Conservation (phyloP, 768 basidiomycete genomes). For the Sistotremastrum suecicum region DNA sequence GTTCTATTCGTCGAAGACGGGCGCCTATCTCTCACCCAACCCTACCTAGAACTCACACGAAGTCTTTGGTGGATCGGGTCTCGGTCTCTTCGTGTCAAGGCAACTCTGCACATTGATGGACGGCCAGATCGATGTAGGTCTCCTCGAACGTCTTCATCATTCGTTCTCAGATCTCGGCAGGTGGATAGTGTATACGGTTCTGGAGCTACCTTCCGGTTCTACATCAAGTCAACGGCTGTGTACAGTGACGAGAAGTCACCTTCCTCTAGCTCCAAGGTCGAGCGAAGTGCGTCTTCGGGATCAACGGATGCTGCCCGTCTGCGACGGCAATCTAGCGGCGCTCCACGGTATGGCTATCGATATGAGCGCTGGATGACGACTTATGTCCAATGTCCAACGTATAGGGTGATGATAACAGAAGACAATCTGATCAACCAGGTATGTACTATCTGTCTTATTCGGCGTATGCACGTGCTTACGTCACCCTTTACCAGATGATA, state of each 20-base stretch:
- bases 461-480: neutral
- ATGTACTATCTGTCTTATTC: neutral
- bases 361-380: too few species aligned
- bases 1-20: constrained; percentile 8
- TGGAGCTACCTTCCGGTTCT: constrained; percentile 26
- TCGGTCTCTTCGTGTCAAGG: constrained; percentile 23
- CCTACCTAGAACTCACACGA: constrained; percentile 10
- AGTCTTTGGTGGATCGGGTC: constrained; percentile 15
- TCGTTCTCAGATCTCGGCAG: constrained; percentile 7
- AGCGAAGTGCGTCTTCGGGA: neutral
- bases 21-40: neutral
- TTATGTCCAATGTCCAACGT: neutral
- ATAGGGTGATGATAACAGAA: constrained; percentile 12
- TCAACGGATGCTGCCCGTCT: neutral
- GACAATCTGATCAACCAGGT: constrained; percentile 16
- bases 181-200: constrained; percentile 22
- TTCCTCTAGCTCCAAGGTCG: neutral
- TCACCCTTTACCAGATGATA: constrained; percentile 8
- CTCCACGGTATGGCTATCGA: too few species aligned
- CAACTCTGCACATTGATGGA: constrained; percentile 19
- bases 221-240: constrained; percentile 13
- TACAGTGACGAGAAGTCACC: neutral
- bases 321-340: neutral
- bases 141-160: neutral
- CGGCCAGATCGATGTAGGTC: constrained; percentile 12